phyloP scores from a whole-genome alignment of 176 grass and related monocot genomes.

The Thinopyrum elongatum region DNA sequence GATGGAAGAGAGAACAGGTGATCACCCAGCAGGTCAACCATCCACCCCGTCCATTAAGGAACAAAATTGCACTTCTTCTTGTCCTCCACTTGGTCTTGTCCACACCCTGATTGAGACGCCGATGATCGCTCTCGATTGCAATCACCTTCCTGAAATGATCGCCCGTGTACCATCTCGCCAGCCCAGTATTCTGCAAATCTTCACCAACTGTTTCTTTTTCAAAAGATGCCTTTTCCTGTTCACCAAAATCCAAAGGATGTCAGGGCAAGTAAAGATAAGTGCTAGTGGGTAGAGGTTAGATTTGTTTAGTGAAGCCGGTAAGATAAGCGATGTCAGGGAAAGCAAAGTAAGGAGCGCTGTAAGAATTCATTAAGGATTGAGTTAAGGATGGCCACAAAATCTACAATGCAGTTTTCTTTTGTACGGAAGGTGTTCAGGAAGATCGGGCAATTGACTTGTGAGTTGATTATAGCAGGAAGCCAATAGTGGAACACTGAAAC shows the following conservation, averaged over 20 bases:
- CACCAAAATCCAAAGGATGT: background rate
- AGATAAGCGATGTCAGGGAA: background rate
- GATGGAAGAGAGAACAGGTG: background rate
- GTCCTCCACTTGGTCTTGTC: background rate
- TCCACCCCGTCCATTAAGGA: background rate
- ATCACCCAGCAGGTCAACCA: background rate
- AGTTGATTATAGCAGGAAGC: background rate
- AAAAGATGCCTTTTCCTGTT: background rate
- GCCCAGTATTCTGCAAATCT: conserved; percentile 12
- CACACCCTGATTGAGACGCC: background rate
- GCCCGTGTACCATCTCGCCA: background rate
- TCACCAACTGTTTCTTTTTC: background rate
- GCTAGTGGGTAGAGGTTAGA: background rate
- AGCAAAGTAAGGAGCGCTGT: background rate
- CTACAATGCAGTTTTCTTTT: background rate
- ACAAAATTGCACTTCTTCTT: background rate
- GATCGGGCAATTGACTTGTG: background rate
- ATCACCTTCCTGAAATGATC: background rate
- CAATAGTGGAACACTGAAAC: background rate
- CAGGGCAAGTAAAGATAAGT: background rate
- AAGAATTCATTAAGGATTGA: background rate
- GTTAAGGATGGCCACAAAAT: background rate
- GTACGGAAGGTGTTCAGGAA: background rate
- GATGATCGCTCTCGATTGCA: conserved; percentile 5
- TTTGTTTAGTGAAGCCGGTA: background rate